Evolutionary conservation across 1,284 basidiomycete genomes (phyloP), one percentile per base, ranked within the genome.

Genomic region (Cryptococcus wingfieldii): DNA sequence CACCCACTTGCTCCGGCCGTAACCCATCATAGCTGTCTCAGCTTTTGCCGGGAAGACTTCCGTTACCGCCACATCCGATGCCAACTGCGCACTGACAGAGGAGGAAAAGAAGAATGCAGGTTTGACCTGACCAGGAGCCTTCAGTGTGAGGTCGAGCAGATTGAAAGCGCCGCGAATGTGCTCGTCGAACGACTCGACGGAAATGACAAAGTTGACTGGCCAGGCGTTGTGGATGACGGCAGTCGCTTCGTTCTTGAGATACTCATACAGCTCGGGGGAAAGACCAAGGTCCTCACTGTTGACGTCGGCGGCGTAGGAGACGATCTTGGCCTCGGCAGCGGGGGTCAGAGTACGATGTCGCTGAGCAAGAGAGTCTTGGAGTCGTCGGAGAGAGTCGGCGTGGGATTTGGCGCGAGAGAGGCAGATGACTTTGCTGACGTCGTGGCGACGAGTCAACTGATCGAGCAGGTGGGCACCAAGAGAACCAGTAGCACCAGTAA

Each of bases 401-500:
- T 72, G 63, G 1, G 65, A 68, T 47, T 57, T 63, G 27, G 68
- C 72, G 50, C 71, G 64, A 8, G 81, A 82, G 2, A 85, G 75
- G 64, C 83, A 84, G 54, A 83, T 77, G 37, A 86, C 76, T 3
- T 70, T 73, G 28, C 65, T 65, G 18, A 83, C 79, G 2, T 69
- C 53, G 0, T 69, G 56, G 2, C 74, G 71, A 1, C 70, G 59
- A 2, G 80, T 68, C 2, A 85, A 76, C 51, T 81, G 77, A 31
- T 77, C 69, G n/a, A 86, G 78, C 12, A 85, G 77, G 54, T 84
- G 81, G 1, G 83, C 83, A 4, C 85, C 85, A 5, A 86, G 79
- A 0, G 81, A 82, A 0, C 84, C 84, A 0, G 84, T 84, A 0
- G 80, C 82, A 5, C 84, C 84, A 0, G 84, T 85, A 27, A 86